Conservation (phyloP, 1,284 basidiomycete species). For the Rhodotorula sp. region DNA sequence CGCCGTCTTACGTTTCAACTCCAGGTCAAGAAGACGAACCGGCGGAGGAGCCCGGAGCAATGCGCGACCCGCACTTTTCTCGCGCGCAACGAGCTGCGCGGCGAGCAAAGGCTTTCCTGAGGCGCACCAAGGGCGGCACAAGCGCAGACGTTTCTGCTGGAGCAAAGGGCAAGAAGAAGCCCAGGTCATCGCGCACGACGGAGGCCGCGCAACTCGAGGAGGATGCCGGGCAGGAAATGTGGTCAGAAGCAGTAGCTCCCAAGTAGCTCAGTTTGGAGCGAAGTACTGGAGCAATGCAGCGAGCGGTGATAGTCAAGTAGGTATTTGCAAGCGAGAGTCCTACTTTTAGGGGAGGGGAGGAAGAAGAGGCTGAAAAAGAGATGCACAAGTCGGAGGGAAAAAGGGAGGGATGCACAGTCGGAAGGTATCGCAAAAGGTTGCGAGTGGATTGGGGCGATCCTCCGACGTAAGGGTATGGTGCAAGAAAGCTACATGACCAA, state of each 20-base stretch:
- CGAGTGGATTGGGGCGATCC: neutral
- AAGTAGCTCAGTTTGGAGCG: neutral
- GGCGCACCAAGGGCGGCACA: neutral
- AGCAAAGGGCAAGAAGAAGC: slow-evolving; percentile 11
- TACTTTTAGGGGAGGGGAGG: neutral
- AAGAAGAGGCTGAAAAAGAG: neutral
- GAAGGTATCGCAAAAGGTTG: neutral
- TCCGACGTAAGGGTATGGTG: neutral
- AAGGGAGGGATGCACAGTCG: neutral
- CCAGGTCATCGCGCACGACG: slow-evolving; percentile 16
- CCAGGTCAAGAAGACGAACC: too few species aligned
- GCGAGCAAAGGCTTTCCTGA: neutral
- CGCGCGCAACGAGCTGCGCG: slow-evolving; percentile 13
- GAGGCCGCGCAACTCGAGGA: slow-evolving; percentile 22
- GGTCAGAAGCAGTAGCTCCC: neutral
- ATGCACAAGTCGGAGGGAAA: neutral
- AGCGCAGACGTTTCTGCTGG: too few species aligned
- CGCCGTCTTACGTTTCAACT: neutral
- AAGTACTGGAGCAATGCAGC: neutral
- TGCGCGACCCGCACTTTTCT: slow-evolving; percentile 36
- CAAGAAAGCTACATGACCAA: neutral
- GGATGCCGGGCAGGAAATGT: neutral
- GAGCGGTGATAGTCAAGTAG: neutral
- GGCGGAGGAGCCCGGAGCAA: neutral
- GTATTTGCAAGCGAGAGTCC: neutral